Evolutionary conservation across 306 rosid species (phyloP).

Genomic region (Fragaria nilgerrensis): DNA sequence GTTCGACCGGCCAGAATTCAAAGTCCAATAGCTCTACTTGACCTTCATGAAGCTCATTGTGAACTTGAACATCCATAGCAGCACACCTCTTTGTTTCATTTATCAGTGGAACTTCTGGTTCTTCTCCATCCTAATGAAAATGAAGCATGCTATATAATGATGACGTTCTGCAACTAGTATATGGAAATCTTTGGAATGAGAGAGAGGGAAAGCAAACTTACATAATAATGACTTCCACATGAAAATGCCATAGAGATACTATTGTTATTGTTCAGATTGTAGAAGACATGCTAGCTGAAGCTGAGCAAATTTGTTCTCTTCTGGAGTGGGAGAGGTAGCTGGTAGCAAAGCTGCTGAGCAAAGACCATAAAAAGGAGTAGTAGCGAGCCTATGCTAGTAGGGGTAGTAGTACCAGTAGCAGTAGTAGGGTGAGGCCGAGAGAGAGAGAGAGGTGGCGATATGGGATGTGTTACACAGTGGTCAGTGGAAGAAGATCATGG

Average conservation of each 20-base stretch:
- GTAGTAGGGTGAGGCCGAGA: slow-evolving; percentile 20
- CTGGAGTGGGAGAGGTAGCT: slow-evolving; percentile 16
- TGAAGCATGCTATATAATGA: not conserved
- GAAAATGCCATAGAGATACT: slow-evolving; percentile 50
- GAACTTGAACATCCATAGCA: slow-evolving; percentile 35
- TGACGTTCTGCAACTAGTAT: not conserved
- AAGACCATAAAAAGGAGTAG: not conserved
- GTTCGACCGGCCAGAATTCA: slow-evolving; percentile 86
- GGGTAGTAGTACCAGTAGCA: slow-evolving; percentile 8
- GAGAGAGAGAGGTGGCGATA: slow-evolving; percentile 42
- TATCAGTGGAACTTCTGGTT: slow-evolving; percentile 40
- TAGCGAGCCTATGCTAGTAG: not conserved
- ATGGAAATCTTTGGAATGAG: not conserved
- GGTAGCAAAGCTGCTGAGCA: slow-evolving; percentile 4
- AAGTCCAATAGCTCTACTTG: slow-evolving; percentile 43
- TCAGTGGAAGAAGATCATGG: slow-evolving; percentile 28
- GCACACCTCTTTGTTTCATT: slow-evolving; percentile 28
- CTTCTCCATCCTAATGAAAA: slow-evolving; percentile 37
- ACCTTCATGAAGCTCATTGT: slow-evolving; percentile 16
- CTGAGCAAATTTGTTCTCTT: slow-evolving; percentile 44
- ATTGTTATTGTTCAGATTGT: slow-evolving; percentile 27
- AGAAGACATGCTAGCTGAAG: slow-evolving; percentile 29
- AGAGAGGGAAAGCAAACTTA: slow-evolving; percentile 32
- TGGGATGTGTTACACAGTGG: slow-evolving; percentile 45
- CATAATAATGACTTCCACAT: slow-evolving; percentile 44